Percentiles rank a stretch among this genome's conserved stretches.
These are phyloP conservation scores for Teunomyces barrocoloradensis DNA, from an alignment of 805 yeast genomes.

Conservation along the genomic window DNA sequence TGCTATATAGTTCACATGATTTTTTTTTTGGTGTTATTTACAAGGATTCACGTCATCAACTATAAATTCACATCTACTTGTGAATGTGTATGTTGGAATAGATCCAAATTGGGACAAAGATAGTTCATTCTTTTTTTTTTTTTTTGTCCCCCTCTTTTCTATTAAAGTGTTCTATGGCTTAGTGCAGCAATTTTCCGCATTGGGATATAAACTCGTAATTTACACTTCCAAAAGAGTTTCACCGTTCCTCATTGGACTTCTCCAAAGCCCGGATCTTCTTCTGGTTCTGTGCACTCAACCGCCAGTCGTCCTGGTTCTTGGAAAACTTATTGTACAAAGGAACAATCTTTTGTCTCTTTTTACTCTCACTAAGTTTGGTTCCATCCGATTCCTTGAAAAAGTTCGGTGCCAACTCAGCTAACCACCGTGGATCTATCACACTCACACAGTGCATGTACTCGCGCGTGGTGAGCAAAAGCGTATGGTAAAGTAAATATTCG, in stretches of 20 bases:
- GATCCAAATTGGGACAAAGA: too few relatives aligned
- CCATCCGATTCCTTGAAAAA: conserved; percentile 67
- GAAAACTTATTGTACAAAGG: conserved; percentile 67
- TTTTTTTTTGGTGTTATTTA: too few relatives aligned
- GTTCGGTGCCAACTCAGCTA: conserved; percentile 65
- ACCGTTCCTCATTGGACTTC: conserved; percentile 3
- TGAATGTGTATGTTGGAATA: background rate
- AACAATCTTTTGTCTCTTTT: conserved; percentile 62
- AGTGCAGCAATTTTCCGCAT: conserved; percentile 1
- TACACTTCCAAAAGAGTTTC: background rate
- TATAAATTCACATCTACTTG: too few relatives aligned
- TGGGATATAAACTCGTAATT: background rate
- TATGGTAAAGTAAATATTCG: conserved; percentile 80
- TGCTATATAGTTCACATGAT: too few relatives aligned
- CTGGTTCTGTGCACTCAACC: conserved; percentile 50
- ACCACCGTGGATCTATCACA: conserved; percentile 79
- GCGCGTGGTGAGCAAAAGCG: conserved; percentile 73
- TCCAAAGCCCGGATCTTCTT: conserved; percentile 26
- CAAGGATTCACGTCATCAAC: too few relatives aligned
- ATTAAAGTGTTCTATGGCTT: too few relatives aligned
- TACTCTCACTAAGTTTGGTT: conserved; percentile 45
- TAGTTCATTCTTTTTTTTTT: background rate
- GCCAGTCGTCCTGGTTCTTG: conserved; percentile 69
- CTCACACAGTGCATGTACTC: conserved; percentile 93
- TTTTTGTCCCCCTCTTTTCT: background rate